phyloP scores from a whole-genome alignment of 139 green algal genomes.

The Volvox africanus region DNA sequence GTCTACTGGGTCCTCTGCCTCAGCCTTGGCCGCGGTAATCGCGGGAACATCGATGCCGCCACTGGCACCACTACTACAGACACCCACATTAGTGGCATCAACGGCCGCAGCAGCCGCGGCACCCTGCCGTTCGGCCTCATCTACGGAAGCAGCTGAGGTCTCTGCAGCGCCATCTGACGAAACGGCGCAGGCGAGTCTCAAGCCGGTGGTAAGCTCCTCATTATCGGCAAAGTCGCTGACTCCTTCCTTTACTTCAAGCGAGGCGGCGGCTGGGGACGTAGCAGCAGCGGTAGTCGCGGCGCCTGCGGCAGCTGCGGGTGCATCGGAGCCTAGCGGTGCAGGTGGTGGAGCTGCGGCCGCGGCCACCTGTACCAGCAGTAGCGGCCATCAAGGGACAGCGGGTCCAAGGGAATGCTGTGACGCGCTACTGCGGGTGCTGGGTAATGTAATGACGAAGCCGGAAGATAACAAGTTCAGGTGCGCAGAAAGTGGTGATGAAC shows the following conservation, averaged over 20 bases:
- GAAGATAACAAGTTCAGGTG: constrained; percentile 52
- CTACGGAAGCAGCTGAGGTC: no score
- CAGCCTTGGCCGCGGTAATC: background rate
- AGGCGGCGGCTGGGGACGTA: background rate
- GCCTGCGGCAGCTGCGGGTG: background rate
- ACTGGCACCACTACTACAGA: background rate
- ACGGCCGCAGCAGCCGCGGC: background rate
- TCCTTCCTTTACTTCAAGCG: no score
- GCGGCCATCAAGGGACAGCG: background rate
- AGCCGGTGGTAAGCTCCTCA: background rate
- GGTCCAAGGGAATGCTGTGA: background rate
- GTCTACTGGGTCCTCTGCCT: background rate
- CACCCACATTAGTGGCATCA: background rate
- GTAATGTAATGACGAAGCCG: constrained; percentile 47
- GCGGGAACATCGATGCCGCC: background rate
- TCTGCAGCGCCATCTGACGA: no score
- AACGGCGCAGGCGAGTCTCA: background rate
- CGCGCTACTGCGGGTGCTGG: constrained; percentile 39
- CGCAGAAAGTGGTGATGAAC: background rate
- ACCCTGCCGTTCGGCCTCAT: no score
- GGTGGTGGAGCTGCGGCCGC: background rate
- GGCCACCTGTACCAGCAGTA: background rate
- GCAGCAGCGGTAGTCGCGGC: background rate
- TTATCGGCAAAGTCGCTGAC: background rate
- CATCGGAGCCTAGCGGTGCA: background rate